Conservation (phyloP, 805 yeast genomes). For the Candida dajiaensis region DNA sequence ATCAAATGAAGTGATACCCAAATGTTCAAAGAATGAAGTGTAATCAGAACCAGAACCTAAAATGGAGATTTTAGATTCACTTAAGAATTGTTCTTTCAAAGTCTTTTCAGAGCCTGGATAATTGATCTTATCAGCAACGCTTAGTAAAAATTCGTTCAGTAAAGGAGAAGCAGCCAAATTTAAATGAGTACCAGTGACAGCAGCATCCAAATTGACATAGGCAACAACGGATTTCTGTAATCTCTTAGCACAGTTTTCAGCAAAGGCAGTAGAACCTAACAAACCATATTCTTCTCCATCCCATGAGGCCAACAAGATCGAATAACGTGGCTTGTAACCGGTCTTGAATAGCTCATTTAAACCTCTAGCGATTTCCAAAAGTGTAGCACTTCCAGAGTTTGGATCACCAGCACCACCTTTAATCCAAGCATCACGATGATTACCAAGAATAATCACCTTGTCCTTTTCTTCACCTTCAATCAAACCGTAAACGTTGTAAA, state of each 20-base stretch:
- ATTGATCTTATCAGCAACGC: slow-evolving; percentile 37
- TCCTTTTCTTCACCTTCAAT: slow-evolving; percentile 47
- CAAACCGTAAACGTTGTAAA: slow-evolving; percentile 58
- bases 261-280: slow-evolving; percentile 73
- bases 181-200: slow-evolving; percentile 41
- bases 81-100: slow-evolving; percentile 24
- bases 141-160: slow-evolving; percentile 40
- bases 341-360: slow-evolving; percentile 41
- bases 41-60: slow-evolving; percentile 72
- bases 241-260: slow-evolving; percentile 49
- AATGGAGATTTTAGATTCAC: slow-evolving; percentile 31
- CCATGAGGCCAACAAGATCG: slow-evolving; percentile 68
- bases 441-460: slow-evolving; percentile 61
- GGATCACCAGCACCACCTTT: slow-evolving; percentile 79
- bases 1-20: slow-evolving; percentile 58
- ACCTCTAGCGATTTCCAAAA: slow-evolving; percentile 55
- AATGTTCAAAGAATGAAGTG: slow-evolving; percentile 52
- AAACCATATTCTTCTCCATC: slow-evolving; percentile 79
- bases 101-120: slow-evolving; percentile 34
- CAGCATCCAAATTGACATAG: slow-evolving; percentile 65
- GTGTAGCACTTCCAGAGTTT: slow-evolving; percentile 62
- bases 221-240: slow-evolving; percentile 53
- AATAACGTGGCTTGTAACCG: slow-evolving; percentile 65
- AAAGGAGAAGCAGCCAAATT: slow-evolving; percentile 51
- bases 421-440: slow-evolving; percentile 79